Evolutionary conservation across 192 early-diverging fungal species (phyloP), one percentile per base, ranked within the genome.

Genomic region (Umbelopsis sp.): DNA sequence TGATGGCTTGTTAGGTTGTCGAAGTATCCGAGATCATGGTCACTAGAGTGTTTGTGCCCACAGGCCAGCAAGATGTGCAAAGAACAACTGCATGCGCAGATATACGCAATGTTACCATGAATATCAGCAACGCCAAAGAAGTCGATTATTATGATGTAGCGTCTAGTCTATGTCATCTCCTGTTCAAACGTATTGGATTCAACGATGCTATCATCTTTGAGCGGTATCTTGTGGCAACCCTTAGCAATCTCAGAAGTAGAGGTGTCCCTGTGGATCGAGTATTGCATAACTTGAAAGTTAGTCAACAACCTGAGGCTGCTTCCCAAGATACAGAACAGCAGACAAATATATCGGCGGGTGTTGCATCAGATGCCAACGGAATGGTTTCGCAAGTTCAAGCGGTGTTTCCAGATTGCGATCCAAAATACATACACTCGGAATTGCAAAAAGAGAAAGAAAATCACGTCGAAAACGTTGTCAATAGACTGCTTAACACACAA

Each of bases 121-220:
- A 80, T 35, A 73, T 85, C 25, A 70, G 81, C 2, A 68, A 72
- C 23, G 52, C 78, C 11, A 76, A 79, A 18, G 88, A 93, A 16
- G 85, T 87, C 44, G 92, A 95, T 65, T 90, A 81, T 52, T 95
- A 93, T 79, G 94, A 95, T 83, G 86, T 95, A 49, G 89, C 92
- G 2, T 82, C 85, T 33, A 86, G 85, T 0, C 73, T 95, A 22
- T 90, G 90, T 4, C 82, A 84, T 53, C 53, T 95, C 13, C 69
- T 95, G 0, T 87, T 95, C 65, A 79, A 80, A 13, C 82, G 87
- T 47, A 84, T 85, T 23, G 83, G 91, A 15, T 80, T 95, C 58
- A 94, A 92, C 65, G 93, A 94, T 73, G 82, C 89, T 1, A 85
- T 95, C 66, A 81, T 95, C 61, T 82, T 92, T 46, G 89, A 89